Evolutionary conservation across 441 rosid genomes (phyloP), one percentile per base, ranked within the genome.

Genomic region (Daphne laureola): DNA sequence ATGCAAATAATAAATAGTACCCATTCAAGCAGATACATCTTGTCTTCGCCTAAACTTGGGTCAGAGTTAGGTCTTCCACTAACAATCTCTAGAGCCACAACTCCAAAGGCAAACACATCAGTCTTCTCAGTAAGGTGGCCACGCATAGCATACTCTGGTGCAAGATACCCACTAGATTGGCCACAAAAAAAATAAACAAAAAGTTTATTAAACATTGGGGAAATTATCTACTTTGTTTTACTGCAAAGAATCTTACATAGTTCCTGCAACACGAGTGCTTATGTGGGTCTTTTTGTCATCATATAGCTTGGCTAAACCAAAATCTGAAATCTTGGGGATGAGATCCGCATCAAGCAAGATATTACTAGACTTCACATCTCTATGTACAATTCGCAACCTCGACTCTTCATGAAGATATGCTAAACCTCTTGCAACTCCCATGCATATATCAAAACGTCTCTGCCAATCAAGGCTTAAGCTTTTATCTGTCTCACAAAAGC

Each of bases 361-460:
- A 47, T 82, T 80, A 49, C 86, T 77, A 38, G 94, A 69, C 70
- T 83, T 82, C 57, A 82, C 81, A 73, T 86, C 94, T 65, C 94
- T 64, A 49, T 86, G 94, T 17, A 83, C 70, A 43, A 86, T 81
- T 55, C 87, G 77, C 51, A 69, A 66, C 63, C 84, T 80, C 8
- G 86, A 80, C 51, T 83, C 94, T 72, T 86, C 84, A 17, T 83
- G 94, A 25, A 86, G 86, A 63, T 86, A 86, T 42, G 77, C 73
- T 41, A 86, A 74, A 14, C 83, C 94, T 67, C 83, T 71, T 38
- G 90, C 90, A 14, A 77, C 62, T 46, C 87, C 94, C 54, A 78
- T 8, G 45, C 86, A 83, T 49, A 83, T 74, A 62, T 70, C 73
- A 46, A 49, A 77, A 2, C 87, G 81, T 2, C 77, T 73, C 9